A percentile compares a stretch with the other conserved stretches of the same genome.
Conservation (phyloP, 2,329 filamentous ascomycete genomes). For the Colletotrichum melonis region DNA sequence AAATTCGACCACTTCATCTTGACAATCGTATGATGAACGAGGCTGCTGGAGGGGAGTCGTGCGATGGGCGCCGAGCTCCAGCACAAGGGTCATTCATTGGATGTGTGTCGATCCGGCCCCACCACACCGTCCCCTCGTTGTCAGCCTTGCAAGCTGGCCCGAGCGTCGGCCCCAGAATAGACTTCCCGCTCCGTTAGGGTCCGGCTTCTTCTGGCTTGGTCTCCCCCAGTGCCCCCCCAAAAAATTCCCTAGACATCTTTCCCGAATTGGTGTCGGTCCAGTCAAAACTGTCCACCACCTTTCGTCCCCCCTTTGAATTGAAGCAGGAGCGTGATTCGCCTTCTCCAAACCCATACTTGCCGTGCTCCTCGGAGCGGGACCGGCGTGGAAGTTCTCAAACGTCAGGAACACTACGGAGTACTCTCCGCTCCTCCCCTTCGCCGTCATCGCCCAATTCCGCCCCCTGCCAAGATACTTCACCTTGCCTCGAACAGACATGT, state of each 20-base stretch:
- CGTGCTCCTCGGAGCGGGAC: neutral
- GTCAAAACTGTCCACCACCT: neutral
- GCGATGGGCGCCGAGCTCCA: constrained; percentile 33
- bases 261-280: neutral
- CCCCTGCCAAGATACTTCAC: neutral
- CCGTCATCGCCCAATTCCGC: neutral
- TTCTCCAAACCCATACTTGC: neutral
- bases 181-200: constrained; percentile 33
- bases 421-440: neutral
- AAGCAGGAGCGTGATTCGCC: neutral
- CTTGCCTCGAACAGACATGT: neutral
- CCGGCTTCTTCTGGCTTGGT: constrained; percentile 7
- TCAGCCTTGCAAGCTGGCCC: constrained; percentile 31
- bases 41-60: constrained; percentile 47
- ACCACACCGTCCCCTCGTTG: neutral
- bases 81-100: constrained; percentile 21
- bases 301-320: neutral
- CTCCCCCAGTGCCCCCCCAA: neutral
- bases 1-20: constrained; percentile 36
- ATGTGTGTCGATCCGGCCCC: constrained; percentile 5
- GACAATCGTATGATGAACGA: constrained; percentile 52
- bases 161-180: constrained; percentile 23
- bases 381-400: neutral
- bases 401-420: no score
- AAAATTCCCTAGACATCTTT: neutral